Conservation (phyloP, 2,329 filamentous ascomycete species). For the Fusarium sp. region DNA sequence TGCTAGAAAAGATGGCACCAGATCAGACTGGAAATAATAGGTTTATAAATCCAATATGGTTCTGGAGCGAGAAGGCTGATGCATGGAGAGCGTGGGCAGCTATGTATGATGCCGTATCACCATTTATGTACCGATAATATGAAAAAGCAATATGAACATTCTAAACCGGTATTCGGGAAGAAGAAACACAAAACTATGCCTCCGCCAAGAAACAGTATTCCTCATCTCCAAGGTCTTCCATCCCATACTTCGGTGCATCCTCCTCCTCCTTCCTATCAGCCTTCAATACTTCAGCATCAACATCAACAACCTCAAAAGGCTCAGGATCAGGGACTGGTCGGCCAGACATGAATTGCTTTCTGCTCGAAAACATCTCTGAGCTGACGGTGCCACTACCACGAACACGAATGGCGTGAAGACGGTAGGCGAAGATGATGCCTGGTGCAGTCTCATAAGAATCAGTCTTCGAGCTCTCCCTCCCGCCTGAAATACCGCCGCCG, state of each 20-base stretch:
- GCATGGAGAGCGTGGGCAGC: not conserved
- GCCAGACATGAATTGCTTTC: not conserved
- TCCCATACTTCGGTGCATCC: not conserved
- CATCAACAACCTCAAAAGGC: not conserved
- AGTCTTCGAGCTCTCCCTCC: accelerated
- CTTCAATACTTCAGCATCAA: accelerated
- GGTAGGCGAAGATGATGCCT: not conserved
- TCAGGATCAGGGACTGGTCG: not conserved
- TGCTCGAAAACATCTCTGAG: not conserved
- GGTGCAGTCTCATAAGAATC: not conserved
- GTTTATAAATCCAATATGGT: not conserved
- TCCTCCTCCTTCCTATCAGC: not conserved
- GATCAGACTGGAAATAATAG: not conserved
- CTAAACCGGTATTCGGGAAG: accelerated
- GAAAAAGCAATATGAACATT: not conserved
- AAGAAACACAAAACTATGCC: not conserved
- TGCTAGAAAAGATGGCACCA: not conserved
- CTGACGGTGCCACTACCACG: not conserved
- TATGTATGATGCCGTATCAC: not conserved
- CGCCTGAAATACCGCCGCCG: accelerated
- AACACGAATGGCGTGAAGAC: not conserved
- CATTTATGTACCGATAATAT: not conserved
- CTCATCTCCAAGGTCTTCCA: not conserved
- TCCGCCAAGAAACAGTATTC: not conserved
- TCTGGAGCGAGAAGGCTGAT: not conserved